phyloP scores from a whole-genome alignment of 1,284 basidiomycete species.

The Marasmius sp. region DNA sequence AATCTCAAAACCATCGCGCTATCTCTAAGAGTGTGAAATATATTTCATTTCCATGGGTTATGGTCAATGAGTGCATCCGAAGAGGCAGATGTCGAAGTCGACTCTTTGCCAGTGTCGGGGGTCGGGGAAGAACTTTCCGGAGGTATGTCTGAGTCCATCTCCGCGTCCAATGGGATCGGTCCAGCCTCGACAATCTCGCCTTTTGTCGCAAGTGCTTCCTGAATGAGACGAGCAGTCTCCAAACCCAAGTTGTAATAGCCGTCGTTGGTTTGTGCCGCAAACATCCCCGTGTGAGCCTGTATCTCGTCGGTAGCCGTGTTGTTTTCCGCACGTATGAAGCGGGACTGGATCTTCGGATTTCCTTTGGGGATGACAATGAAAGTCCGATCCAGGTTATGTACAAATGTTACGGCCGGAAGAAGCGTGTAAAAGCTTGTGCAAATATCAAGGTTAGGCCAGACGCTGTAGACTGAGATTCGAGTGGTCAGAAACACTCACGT shows the following conservation, averaged over 20 bases:
- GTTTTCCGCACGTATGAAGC: constrained; percentile 68
- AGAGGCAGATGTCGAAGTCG: too few relatives aligned
- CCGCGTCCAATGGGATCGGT: too few relatives aligned
- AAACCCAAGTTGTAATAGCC: constrained; percentile 88
- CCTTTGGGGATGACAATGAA: constrained; percentile 75
- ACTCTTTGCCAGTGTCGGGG: too few relatives aligned
- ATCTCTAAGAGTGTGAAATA: too few relatives aligned
- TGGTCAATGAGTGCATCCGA: too few relatives aligned
- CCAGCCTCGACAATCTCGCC: too few relatives aligned
- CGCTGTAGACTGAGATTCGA: not conserved
- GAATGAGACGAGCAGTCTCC: constrained; percentile 57
- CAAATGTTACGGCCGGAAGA: constrained; percentile 62
- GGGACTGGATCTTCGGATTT: constrained; percentile 46
- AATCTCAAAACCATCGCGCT: too few relatives aligned
- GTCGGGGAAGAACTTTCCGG: too few relatives aligned
- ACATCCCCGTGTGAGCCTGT: constrained; percentile 89
- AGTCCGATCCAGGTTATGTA: constrained; percentile 56
- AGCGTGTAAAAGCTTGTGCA: constrained; percentile 71
- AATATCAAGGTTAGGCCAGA: constrained; percentile 1
- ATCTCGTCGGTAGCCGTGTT: constrained; percentile 76
- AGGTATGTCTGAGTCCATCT: too few relatives aligned
- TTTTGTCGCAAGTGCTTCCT: constrained; percentile 43
- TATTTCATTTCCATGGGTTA: too few relatives aligned
- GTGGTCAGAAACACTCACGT: constrained; percentile 50
- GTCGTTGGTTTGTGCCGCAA: constrained; percentile 80